phyloP scores from a whole-genome alignment of 179 eudicot species.

The Amaranthus tricolor region DNA sequence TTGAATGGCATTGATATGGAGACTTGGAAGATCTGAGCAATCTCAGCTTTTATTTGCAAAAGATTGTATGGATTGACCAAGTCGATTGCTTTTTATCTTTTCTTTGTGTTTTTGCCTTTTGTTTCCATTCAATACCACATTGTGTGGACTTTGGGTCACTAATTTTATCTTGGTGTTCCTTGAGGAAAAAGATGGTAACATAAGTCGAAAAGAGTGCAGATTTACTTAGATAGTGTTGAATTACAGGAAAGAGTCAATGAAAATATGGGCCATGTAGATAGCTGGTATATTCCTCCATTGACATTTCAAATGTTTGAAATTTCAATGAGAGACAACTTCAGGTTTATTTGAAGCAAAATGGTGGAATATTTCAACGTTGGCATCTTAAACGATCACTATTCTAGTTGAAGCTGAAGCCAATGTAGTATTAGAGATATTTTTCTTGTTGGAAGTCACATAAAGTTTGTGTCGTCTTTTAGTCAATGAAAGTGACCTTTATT shows the following conservation, averaged over 20 bases:
- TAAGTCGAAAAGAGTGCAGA: neutral
- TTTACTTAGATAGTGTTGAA: neutral
- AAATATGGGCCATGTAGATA: neutral
- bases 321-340: neutral
- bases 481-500: neutral
- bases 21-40: neutral
- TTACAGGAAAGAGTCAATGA: neutral
- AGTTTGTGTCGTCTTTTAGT: neutral
- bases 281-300: neutral
- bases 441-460: neutral
- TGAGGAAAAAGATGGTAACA: neutral
- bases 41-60: neutral
- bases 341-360: neutral
- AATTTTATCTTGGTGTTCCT: neutral
- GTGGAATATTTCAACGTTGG: neutral
- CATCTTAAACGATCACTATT: neutral
- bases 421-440: neutral
- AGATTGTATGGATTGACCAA: neutral
- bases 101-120: neutral
- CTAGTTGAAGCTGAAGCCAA: neutral
- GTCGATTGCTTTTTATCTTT: neutral
- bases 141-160: slow-evolving; percentile 3
- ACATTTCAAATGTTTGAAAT: neutral
- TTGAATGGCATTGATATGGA: neutral
- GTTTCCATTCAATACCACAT: neutral